Base-by-base conservation (phyloP, 768 basidiomycete species). In the Chalciporus pseudorubinellus region DNA sequence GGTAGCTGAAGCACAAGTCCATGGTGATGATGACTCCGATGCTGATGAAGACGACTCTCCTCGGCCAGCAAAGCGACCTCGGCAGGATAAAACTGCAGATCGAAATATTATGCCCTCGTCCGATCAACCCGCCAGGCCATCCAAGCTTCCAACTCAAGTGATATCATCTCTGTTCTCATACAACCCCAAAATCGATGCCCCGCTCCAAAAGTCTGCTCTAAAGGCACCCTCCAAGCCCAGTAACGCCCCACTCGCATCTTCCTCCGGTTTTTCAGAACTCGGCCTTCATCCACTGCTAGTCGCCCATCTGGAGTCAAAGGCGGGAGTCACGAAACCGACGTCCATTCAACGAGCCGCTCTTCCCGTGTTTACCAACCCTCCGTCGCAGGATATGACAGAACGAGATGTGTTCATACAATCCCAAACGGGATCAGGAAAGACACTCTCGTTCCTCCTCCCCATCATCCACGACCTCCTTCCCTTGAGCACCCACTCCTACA, bases 401-500 rank as follows among this genome's bases (percentile, higher is more conserved):
- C 77, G 88, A 52, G 93, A 95, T 69, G 81, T 89, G 13, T 95
- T 97, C 69, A 90, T 98, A 50, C 95, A 97, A 69, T 91, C 93
- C 12, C 94, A 98, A 67, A 98, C 95, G 9, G 95, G 95, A 49
- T 98, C 95, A 0, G 95, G 95, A 64, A 98, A 98, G 72, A 98
- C 95, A 0, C 73, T 98, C 20, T 82, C 94, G 3, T 98, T 90
- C 74, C 81, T 98, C 20, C 82, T 98, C 11, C 95, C 95, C 22
- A 92, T 98, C 68, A 81, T 98, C 39, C 92, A 98, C 56, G 93
- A 95, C 67, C 86, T 98, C 47, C 80, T 98, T 31, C 92, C 93
- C 1, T 77, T 98, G 44, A 89, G 91, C 50, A 82, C 85, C 12
- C 78, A 85, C n/a, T 94, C 92, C 4, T 95, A 90, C 63, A 95